phyloP scores from a whole-genome alignment of 2,329 filamentous ascomycete species.

The Dothideomycetes sp. region DNA sequence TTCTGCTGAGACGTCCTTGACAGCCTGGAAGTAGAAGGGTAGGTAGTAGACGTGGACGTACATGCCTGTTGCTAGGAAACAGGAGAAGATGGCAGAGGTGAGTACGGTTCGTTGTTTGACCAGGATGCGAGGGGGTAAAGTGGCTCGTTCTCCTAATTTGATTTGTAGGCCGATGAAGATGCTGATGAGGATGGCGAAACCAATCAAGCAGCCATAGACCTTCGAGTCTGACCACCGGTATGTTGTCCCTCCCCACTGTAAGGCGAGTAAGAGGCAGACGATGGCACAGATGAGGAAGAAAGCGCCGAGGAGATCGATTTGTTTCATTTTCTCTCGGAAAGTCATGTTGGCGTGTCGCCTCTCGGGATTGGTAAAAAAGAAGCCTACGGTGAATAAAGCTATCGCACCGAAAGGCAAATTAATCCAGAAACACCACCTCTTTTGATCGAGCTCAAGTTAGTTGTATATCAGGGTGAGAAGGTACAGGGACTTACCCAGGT shows the following conservation, averaged over 20 bases:
- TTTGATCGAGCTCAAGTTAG: conserved; percentile 34
- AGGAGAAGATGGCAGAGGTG: conserved; percentile 27
- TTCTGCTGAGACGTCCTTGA: conserved; percentile 20
- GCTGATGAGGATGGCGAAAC: conserved; percentile 1
- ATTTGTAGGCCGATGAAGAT: conserved; percentile 17
- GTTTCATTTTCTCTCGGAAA: conserved; percentile 34
- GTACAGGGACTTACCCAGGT: background rate
- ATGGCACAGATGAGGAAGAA: conserved; percentile 31
- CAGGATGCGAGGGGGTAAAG: conserved; percentile 20
- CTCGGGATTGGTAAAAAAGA: conserved; percentile 25
- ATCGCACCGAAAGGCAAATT: conserved; percentile 34
- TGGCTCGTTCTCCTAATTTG: conserved; percentile 18
- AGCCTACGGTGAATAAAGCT: conserved; percentile 21
- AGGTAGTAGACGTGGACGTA: conserved; percentile 30
- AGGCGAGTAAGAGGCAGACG: conserved; percentile 34
- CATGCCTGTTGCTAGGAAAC: conserved; percentile 30
- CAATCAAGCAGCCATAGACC: conserved; percentile 17
- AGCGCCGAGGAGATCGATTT: conserved; percentile 36
- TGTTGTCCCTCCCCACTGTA: conserved; percentile 38
- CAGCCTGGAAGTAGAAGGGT: conserved; percentile 25
- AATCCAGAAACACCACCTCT: conserved; percentile 11
- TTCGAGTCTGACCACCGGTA: conserved; percentile 25
- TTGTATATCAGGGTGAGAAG: background rate
- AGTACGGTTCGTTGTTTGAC: conserved; percentile 26
- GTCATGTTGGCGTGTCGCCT: conserved; percentile 16